Percentiles rank a stretch among this genome's conserved stretches.
These are phyloP conservation scores for Theobroma grandiflorum DNA, from an alignment of 441 rosid species.

Conservation along the genomic window DNA sequence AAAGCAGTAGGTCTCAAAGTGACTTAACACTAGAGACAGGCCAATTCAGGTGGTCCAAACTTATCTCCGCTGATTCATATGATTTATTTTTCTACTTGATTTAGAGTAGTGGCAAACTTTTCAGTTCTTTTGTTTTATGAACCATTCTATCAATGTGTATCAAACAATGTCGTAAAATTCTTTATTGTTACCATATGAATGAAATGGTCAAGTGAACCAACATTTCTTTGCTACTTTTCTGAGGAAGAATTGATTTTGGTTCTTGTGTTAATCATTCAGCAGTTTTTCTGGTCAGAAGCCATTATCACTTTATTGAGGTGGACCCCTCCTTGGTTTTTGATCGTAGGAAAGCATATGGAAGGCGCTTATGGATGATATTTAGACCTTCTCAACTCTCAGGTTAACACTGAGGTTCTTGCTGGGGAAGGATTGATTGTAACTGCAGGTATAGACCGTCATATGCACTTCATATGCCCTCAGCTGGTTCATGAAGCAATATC, in stretches of 20 bases:
- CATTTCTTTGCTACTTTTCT: neutral
- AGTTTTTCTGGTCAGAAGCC: slow-evolving; percentile 88
- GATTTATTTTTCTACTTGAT: slow-evolving; percentile 3
- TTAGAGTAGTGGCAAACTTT: neutral
- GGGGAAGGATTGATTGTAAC: slow-evolving; percentile 93
- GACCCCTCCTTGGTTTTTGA: slow-evolving; percentile 81
- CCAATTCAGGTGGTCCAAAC: slow-evolving; percentile 76
- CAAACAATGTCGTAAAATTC: neutral
- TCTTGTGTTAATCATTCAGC: slow-evolving; percentile 14
- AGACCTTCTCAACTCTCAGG: slow-evolving; percentile 42
- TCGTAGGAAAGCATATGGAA: slow-evolving; percentile 82
- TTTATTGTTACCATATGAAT: neutral
- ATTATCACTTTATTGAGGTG: slow-evolving; percentile 90
- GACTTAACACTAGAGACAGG: slow-evolving; percentile 80
- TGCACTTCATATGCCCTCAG: slow-evolving; percentile 98
- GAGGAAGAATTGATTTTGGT: neutral
- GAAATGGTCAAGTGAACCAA: neutral
- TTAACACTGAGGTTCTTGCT: slow-evolving; percentile 89
- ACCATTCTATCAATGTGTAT: neutral
- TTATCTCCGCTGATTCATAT: neutral
- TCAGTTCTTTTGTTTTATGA: neutral
- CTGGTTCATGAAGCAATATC: slow-evolving; percentile 88
- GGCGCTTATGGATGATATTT: slow-evolving; percentile 58
- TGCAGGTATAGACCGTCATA: slow-evolving; percentile 95
- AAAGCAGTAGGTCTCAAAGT: slow-evolving; percentile 73